Evolutionary conservation across 805 yeast species (phyloP).

Genomic region (Clavispora santaluciae): DNA sequence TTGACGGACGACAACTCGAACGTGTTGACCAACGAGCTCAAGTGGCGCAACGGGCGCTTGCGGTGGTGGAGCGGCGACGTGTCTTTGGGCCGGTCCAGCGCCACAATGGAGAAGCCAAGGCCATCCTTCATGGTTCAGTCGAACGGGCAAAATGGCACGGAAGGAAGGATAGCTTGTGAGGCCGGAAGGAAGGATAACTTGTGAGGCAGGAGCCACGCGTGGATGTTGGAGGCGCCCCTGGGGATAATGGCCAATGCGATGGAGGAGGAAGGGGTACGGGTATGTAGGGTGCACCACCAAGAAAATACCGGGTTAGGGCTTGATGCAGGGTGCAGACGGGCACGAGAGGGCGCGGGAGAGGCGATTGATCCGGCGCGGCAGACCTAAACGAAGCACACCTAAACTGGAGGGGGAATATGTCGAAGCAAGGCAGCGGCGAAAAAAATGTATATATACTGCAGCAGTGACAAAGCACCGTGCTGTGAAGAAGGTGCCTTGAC

Average conservation of each 20-base stretch:
- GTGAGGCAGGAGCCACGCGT: too few species aligned
- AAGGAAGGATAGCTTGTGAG: background rate
- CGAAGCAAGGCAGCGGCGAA: background rate
- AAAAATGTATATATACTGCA: too few species aligned
- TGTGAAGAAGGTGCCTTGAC: background rate
- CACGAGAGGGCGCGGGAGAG: background rate
- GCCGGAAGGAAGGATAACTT: too few species aligned
- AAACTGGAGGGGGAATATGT: background rate
- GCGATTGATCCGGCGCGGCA: background rate
- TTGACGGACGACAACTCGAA: slow-evolving; percentile 6
- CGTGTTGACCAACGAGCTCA: slow-evolving; percentile 15
- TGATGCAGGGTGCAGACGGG: background rate
- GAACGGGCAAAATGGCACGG: background rate
- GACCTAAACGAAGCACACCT: background rate
- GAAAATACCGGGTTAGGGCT: background rate
- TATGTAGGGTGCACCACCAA: background rate
- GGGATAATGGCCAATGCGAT: background rate
- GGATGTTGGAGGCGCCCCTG: too few species aligned
- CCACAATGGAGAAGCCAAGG: background rate
- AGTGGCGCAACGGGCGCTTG: slow-evolving; percentile 11
- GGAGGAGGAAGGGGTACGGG: background rate
- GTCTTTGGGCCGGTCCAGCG: background rate
- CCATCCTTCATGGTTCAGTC: background rate
- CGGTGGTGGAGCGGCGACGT: slow-evolving; percentile 2
- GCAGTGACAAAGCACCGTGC: too few species aligned